Evolutionary conservation across 2,329 filamentous ascomycete genomes (phyloP).

Genomic region (Aspergillus hortae): DNA sequence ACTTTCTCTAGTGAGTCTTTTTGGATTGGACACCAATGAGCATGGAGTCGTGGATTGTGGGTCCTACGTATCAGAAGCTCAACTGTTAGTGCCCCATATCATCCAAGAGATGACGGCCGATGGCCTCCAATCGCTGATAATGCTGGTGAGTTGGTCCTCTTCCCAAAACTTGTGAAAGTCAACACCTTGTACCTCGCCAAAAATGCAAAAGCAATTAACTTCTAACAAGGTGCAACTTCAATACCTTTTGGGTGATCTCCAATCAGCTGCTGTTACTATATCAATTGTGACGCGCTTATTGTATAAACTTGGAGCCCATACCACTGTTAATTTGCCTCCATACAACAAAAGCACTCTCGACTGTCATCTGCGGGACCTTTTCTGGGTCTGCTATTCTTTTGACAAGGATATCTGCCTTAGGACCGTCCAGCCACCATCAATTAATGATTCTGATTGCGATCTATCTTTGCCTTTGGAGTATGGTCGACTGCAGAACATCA

Average conservation of each 20-base stretch:
- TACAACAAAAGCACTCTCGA: not conserved
- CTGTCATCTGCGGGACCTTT: slow-evolving; percentile 14
- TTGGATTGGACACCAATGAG: slow-evolving; percentile 5
- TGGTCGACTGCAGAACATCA: slow-evolving; percentile 17
- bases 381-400: slow-evolving; percentile 17
- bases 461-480: slow-evolving; percentile 41
- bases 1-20: slow-evolving; percentile 4
- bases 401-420: slow-evolving; percentile 16
- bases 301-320: slow-evolving; percentile 10
- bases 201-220: not conserved
- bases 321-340: not conserved
- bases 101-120: slow-evolving; percentile 14
- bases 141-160: slow-evolving; percentile 7
- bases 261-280: slow-evolving; percentile 9
- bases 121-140: slow-evolving; percentile 11
- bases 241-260: slow-evolving; percentile 15
- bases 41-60: slow-evolving; percentile 8
- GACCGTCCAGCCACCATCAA: slow-evolving; percentile 7
- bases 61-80: slow-evolving; percentile 8
- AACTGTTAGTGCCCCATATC: slow-evolving; percentile 2
- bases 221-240: slow-evolving; percentile 8
- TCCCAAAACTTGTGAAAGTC: no score
- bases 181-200: no score
- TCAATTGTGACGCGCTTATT: slow-evolving; percentile 15
- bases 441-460: slow-evolving; percentile 44